Evolutionary conservation across 169 alveolate species (phyloP).

Genomic region (Nephromyces sp.): DNA sequence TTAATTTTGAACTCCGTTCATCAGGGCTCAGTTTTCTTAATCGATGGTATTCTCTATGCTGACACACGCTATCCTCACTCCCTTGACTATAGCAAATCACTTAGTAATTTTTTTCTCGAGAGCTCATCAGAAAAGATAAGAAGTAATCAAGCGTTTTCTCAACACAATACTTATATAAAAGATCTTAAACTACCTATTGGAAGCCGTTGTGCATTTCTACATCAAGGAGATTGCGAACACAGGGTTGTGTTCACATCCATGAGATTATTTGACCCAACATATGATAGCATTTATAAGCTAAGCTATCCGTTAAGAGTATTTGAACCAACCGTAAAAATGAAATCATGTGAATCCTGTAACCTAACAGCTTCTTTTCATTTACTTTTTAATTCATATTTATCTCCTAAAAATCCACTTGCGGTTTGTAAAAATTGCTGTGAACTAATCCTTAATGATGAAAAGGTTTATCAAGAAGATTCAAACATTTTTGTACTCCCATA

Average conservation of each 20-base stretch:
- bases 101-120: background rate
- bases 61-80: slow-evolving; percentile 13
- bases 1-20: too few species aligned
- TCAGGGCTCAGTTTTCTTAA: slow-evolving; percentile 26
- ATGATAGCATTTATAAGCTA: slow-evolving; percentile 25
- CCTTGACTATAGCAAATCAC: background rate
- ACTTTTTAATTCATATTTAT: background rate
- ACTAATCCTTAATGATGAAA: background rate
- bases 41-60: slow-evolving; percentile 32
- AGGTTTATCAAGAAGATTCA: background rate
- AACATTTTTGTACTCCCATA: background rate
- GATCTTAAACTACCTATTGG: slow-evolving; percentile 35
- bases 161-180: background rate
- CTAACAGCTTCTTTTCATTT: background rate
- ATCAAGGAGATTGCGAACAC: slow-evolving; percentile 48
- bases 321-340: slow-evolving; percentile 3
- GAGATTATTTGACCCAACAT: slow-evolving; percentile 19
- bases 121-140: background rate
- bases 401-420: background rate
- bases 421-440: background rate
- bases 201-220: slow-evolving; percentile 26
- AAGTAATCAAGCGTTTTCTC: background rate
- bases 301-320: slow-evolving; percentile 37
- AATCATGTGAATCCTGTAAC: slow-evolving; percentile 4
- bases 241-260: slow-evolving; percentile 37